Base-by-base conservation (phyloP, 2,329 filamentous ascomycete genomes). In the Thielaviopsis euricoi region DNA sequence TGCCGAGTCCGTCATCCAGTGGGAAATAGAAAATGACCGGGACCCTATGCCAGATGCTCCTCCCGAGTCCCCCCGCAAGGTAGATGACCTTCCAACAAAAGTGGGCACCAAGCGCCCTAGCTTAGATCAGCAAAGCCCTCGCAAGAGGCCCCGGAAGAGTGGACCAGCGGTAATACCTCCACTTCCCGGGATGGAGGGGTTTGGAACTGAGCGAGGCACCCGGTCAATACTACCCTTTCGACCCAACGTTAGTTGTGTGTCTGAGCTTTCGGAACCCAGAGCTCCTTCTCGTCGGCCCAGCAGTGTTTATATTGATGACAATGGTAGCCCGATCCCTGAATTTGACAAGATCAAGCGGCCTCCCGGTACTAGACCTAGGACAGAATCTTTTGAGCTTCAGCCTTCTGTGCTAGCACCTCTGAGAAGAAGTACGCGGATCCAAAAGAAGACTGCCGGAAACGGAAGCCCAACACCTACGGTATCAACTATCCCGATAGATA, bases 241-340 rank as follows among this genome's bases (percentile, higher is more conserved):
- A 46, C 1, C 25, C 7, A 19, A 25, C 43, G 23, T 23, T 22
- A 33, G 56, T 12, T 37, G 48, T 23, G 51, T 22, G 22, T 57
- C 56, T 0, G 51, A 57, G 21, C 22, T 57, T 26, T 57, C 56
- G 12, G 56, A 57, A 6, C 56, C 56, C 10, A 46, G 40, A 33
- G 46, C 9, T 29, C 25, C 46, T 1, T 53, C 56, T 4, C 52
- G 56, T 1, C 52, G 59, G 17, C 52, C 52, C 2, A 56, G 59
- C 48, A 60, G 59, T 50, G 46, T 60, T 9, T 19, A 43, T 4
- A 50, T 60, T 13, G 56, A 57, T 33, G 59, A 60, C 37, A 55
- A 55, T 15, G 59, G 59, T 15, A 60, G 59, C 26, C 59, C 59
- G 40, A 58, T 60, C 9, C 48, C 56, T 12, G 21, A 52, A 19